Percentiles rank a stretch among this genome's conserved stretches.
phyloP scores from a whole-genome alignment of 768 basidiomycete species.

The Termitomyces titanicus region DNA sequence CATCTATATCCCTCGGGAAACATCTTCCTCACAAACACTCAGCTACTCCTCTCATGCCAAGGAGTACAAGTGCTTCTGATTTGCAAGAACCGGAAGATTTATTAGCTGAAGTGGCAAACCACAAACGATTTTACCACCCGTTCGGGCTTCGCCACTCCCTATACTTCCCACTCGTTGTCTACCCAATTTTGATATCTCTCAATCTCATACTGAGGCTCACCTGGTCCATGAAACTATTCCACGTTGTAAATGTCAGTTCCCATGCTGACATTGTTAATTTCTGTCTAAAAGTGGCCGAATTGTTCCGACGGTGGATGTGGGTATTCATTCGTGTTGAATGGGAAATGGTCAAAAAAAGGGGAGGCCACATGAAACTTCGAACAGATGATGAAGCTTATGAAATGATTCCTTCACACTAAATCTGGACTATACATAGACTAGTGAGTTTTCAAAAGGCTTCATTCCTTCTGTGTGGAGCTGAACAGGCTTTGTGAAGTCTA shows the following conservation, averaged over 20 bases:
- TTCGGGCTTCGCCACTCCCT: conserved; percentile 74
- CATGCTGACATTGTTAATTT: conserved; percentile 85
- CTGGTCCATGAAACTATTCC: conserved; percentile 89
- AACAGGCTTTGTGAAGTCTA: background rate
- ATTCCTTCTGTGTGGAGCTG: background rate
- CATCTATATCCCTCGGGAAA: conserved; percentile 41
- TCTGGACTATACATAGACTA: conserved; percentile 5
- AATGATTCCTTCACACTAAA: conserved; percentile 27
- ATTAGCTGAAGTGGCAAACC: conserved; percentile 6
- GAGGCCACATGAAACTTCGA: conserved; percentile 21
- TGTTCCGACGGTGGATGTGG: conserved; percentile 95
- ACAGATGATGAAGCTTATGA: conserved; percentile 38
- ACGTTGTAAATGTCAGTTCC: conserved; percentile 73
- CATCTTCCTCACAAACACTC: conserved; percentile 46
- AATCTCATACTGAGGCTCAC: conserved; percentile 89
- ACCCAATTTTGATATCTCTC: conserved; percentile 77
- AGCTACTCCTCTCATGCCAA: conserved; percentile 23
- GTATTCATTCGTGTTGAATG: conserved; percentile 96
- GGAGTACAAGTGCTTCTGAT: conserved; percentile 9
- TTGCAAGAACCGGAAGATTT: conserved; percentile 4
- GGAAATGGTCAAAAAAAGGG: conserved; percentile 73
- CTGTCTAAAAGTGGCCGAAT: conserved; percentile 86
- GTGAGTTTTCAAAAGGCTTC: background rate
- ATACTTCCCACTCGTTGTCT: conserved; percentile 76
- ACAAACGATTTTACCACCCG: conserved; percentile 39